Evolutionary conservation across 257 asterid species (phyloP), one percentile per base, ranked within the genome.

Genomic region (Perilla frutescens): DNA sequence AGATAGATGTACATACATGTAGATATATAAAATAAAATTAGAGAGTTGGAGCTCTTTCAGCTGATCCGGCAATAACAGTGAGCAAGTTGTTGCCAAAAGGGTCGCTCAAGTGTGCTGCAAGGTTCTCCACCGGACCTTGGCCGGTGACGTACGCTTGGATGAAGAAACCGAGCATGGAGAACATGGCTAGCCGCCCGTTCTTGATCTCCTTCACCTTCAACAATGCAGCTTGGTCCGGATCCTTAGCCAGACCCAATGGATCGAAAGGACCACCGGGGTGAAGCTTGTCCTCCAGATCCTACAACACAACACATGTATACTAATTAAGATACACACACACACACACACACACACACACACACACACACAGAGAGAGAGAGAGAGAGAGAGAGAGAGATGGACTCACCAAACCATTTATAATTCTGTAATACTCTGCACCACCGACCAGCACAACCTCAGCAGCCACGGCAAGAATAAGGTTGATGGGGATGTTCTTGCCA

Each of bases 231-330:
- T 93, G 98, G 86, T 93, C 97, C 0, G 97, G 98, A 55, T 93
- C 98, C 1, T 88, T 78, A 8, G 98, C 97, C 3, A 93, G 86
- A 43, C 96, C 97, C 87, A 93, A 31, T 1, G 98, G 98, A 43
- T 93, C 98, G 56, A 93, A 93, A 9, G 97, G 98, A 60, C 98
- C 98, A 40, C 98, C 97, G 0, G 98, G 97, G 85, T 93, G 97
- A 78, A 93, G 94, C 88, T 82, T 91, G 96, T 93, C 96, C 84
- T 93, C 98, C 67, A 93, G 70, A 56, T 93, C 88, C 98, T 92
- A 51, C 54, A 67, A 67, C 4, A 44, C 39, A 29, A 11, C 12
- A 26, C 11, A 63, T 20, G 5, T 9, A 10, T 40, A n/a, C n/a
- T n/a, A n/a, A n/a, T n/a, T n/a, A n/a, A n/a, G n/a, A n/a, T n/a